Evolutionary conservation across 2,329 filamentous ascomycete genomes (phyloP).

Genomic region (Paraconiothyrium sp.): DNA sequence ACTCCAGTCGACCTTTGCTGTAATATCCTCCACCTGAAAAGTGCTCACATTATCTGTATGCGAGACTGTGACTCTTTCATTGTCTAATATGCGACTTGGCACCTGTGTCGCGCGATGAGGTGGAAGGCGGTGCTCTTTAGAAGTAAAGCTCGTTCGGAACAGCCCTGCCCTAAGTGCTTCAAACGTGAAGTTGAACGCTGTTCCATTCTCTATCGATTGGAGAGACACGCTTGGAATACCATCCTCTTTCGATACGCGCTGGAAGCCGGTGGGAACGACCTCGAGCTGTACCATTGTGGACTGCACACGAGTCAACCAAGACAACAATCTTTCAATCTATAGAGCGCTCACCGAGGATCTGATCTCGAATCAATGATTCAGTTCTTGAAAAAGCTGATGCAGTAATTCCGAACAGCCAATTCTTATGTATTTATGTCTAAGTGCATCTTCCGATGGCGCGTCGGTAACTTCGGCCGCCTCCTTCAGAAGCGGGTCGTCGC

Average conservation of each 20-base stretch:
- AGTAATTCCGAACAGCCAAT: background rate
- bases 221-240: slow-evolving; percentile 4
- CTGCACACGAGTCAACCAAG: background rate
- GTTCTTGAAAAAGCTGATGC: background rate
- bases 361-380: slow-evolving; percentile 1
- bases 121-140: slow-evolving; percentile 68
- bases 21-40: slow-evolving; percentile 60
- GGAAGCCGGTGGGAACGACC: slow-evolving; percentile 7
- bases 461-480: slow-evolving; percentile 35
- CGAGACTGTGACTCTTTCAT: slow-evolving; percentile 41
- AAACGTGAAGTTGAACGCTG: slow-evolving; percentile 66
- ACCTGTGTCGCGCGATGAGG: slow-evolving; percentile 69
- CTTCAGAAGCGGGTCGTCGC: background rate
- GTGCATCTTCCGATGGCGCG: slow-evolving; percentile 9
- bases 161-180: slow-evolving; percentile 69
- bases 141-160: slow-evolving; percentile 74
- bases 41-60: slow-evolving; percentile 50
- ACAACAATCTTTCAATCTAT: background rate
- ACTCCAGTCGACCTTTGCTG: slow-evolving; percentile 68
- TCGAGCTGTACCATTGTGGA: slow-evolving; percentile 12
- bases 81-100: slow-evolving; percentile 52
- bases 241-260: background rate
- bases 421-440: slow-evolving; percentile 9
- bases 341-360: background rate
- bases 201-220: slow-evolving; percentile 26